Evolutionary conservation across 176 grass and related monocot genomes (phyloP).

Genomic region (Oryza meridionalis): DNA sequence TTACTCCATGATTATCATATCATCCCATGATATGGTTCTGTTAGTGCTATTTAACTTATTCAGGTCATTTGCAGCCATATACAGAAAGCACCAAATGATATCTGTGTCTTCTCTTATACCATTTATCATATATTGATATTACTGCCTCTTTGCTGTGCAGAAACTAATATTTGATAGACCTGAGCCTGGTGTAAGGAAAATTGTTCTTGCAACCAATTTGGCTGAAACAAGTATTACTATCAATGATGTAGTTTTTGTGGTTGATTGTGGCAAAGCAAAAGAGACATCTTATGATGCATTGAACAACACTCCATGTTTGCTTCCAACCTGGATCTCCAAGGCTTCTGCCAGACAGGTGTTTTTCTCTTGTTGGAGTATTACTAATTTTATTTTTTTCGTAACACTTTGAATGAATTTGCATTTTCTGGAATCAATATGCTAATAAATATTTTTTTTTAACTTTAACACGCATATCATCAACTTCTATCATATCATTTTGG

Average conservation of each 20-base stretch:
- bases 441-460: neutral
- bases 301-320: conserved; percentile 98
- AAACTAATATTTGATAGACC: conserved; percentile 96
- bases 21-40: neutral
- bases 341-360: conserved; percentile 94
- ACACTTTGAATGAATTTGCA: neutral
- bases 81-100: neutral
- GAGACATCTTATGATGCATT: conserved; percentile 99
- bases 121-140: conserved; percentile 24
- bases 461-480: conserved; percentile 17
- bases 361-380: conserved; percentile 19
- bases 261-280: conserved; percentile 98
- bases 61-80: neutral
- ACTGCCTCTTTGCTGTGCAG: conserved; percentile 48
- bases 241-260: conserved; percentile 97
- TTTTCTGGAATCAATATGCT: neutral
- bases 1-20: neutral
- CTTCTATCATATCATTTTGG: conserved; percentile 26
- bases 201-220: conserved; percentile 98
- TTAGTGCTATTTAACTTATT: neutral
- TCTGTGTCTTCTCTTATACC: conserved; percentile 21
- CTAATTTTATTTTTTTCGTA: conserved; percentile 11
- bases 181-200: conserved; percentile 88
- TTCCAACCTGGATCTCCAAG: conserved; percentile 98
- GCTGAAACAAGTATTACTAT: conserved; percentile 99